These are phyloP conservation scores for Cryptosporidium tyzzeri DNA, from an alignment of 169 alveolate genomes.

Conservation along the genomic window DNA sequence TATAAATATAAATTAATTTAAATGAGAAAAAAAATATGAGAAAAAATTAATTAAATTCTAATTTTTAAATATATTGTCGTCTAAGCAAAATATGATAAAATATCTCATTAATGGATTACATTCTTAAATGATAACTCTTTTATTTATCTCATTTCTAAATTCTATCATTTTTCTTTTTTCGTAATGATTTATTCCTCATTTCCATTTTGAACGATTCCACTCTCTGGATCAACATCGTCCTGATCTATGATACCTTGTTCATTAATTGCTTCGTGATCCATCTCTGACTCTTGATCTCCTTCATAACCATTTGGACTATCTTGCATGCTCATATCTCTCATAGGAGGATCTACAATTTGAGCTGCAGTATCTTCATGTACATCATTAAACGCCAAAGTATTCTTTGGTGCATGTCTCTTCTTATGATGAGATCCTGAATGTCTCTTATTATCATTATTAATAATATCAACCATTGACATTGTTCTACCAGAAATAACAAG, in stretches of 20 bases:
- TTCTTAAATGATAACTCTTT: background rate
- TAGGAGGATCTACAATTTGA: constrained; percentile 46
- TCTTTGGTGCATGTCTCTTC: constrained; percentile 22
- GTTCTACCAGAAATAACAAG: constrained; percentile 86
- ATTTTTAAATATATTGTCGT: constrained; percentile 34
- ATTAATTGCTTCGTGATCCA: constrained; percentile 24
- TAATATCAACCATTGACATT: constrained; percentile 85
- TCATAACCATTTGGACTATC: constrained; percentile 47
- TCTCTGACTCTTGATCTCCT: constrained; percentile 56
- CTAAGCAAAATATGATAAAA: background rate
- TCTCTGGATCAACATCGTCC: constrained; percentile 41
- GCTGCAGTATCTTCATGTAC: constrained; percentile 62
- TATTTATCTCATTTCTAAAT: background rate
- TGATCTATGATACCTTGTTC: constrained; percentile 52
- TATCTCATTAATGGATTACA: constrained; percentile 1
- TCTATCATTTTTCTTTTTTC: background rate
- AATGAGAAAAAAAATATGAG: background rate
- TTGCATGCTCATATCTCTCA: constrained; percentile 58
- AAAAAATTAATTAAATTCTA: constrained; percentile 26
- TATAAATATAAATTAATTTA: background rate
- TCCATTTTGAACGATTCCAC: constrained; percentile 43
- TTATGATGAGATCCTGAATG: constrained; percentile 23
- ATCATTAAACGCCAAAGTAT: constrained; percentile 65
- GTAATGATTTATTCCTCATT: constrained; percentile 11
- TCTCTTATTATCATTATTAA: constrained; percentile 79